A percentile compares a stretch with the other conserved stretches of the same genome.
Evolutionary conservation across 768 basidiomycete species (phyloP).

Genomic region (Pilatotrama ljubarskyi): DNA sequence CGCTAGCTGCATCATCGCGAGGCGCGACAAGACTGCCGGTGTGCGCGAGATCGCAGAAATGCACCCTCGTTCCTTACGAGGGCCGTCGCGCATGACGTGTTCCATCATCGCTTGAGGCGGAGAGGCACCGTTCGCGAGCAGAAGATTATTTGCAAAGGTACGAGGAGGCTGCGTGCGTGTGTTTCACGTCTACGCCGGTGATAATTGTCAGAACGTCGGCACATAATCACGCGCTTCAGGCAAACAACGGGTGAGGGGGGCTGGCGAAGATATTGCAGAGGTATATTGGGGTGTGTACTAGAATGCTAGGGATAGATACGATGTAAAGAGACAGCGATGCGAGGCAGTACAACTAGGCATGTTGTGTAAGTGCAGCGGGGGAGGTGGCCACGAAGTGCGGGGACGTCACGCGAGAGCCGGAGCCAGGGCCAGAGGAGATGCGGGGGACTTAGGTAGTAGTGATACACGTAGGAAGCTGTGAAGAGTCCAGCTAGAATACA

Average conservation of each 20-base stretch:
- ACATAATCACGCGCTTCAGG: background rate
- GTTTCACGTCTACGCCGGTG: too few relatives aligned
- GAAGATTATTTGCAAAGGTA: too few relatives aligned
- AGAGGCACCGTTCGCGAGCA: too few relatives aligned
- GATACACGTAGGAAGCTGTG: conserved; percentile 18
- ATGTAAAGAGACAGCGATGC: conserved; percentile 10
- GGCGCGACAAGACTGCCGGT: too few relatives aligned
- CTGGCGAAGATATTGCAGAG: background rate
- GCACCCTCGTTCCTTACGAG: background rate
- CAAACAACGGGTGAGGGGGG: background rate
- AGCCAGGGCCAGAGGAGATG: background rate
- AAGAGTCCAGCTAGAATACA: conserved; percentile 13
- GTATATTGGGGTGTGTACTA: conserved; percentile 16
- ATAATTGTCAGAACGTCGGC: too few relatives aligned
- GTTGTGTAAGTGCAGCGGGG: background rate
- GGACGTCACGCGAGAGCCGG: background rate
- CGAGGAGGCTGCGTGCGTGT: too few relatives aligned
- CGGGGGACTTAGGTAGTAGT: conserved; percentile 16
- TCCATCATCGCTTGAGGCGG: too few relatives aligned
- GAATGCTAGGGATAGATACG: conserved; percentile 13
- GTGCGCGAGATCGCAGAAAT: too few relatives aligned
- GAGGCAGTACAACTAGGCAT: background rate
- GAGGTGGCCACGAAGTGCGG: background rate
- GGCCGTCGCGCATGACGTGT: too few relatives aligned
- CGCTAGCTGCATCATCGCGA: too few relatives aligned